Conservation (phyloP, 148 eudicot species). For the Cornus florida region DNA sequence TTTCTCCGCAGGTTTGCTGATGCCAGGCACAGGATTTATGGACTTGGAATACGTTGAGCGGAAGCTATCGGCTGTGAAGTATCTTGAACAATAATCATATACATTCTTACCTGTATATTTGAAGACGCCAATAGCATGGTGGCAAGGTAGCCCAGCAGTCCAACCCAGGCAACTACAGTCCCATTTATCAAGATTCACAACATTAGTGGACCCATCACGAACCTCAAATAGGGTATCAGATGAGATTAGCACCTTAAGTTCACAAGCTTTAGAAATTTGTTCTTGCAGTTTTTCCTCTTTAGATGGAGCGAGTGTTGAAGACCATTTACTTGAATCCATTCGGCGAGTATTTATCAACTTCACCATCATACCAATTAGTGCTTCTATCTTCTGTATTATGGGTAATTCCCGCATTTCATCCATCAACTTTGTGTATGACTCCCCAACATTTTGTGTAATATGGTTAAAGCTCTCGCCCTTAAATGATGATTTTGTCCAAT, state of each 20-base stretch:
- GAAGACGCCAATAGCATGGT: conserved; percentile 52
- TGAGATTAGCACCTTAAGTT: conserved; percentile 43
- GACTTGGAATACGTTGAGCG: conserved; percentile 31
- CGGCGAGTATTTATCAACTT: conserved; percentile 30
- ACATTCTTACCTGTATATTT: conserved; percentile 22
- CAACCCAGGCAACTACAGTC: conserved; percentile 58
- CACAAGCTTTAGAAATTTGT: conserved; percentile 29
- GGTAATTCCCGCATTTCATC: conserved; percentile 35
- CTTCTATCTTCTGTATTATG: conserved; percentile 49
- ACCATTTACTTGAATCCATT: conserved; percentile 34
- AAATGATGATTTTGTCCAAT: conserved; percentile 37
- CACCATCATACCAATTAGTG: conserved; percentile 28
- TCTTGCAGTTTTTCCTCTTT: conserved; percentile 34
- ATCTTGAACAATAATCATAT: conserved; percentile 43
- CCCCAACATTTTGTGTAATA: conserved; percentile 38
- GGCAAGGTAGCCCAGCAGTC: conserved; percentile 44
- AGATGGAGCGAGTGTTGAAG: conserved; percentile 41
- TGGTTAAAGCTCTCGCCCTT: conserved; percentile 46
- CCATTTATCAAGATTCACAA: conserved; percentile 34
- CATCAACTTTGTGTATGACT: conserved; percentile 35
- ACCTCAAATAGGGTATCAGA: conserved; percentile 54
- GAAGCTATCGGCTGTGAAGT: conserved; percentile 40
- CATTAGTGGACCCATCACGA: conserved; percentile 45
- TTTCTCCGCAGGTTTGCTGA: conserved; percentile 15
- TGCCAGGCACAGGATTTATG: conserved; percentile 31